A percentile compares a stretch with the other conserved stretches of the same genome.
These are phyloP conservation scores for Acer yangbiense DNA, from an alignment of 345 rosid genomes.

Conservation along the genomic window DNA sequence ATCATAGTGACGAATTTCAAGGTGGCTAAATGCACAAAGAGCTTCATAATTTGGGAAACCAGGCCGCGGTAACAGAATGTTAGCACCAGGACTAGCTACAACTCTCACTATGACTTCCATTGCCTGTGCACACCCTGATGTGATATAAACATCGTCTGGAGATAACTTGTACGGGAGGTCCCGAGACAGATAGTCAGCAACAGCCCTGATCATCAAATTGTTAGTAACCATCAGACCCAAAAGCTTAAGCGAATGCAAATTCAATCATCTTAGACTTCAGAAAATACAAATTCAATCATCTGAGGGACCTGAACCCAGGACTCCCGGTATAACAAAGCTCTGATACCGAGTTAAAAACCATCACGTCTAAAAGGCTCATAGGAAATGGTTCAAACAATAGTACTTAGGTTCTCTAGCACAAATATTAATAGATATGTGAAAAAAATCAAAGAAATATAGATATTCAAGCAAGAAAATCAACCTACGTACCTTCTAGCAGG, in stretches of 20 bases:
- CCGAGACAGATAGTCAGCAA: conserved; percentile 34
- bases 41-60: conserved; percentile 29
- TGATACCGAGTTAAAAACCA: too few species aligned
- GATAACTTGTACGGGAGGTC: conserved; percentile 31
- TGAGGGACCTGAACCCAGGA: too few species aligned
- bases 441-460: too few species aligned
- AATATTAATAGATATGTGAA: too few species aligned
- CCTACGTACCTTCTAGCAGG: conserved; percentile 61
- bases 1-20: conserved; percentile 41
- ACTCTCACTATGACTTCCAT: conserved; percentile 31
- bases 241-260: too few species aligned
- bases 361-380: too few species aligned
- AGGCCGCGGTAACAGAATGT: conserved; percentile 39
- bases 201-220: conserved; percentile 22
- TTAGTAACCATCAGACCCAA: too few species aligned
- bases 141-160: conserved; percentile 30
- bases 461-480: neutral
- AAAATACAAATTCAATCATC: too few species aligned
- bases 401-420: too few species aligned
- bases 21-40: conserved; percentile 27
- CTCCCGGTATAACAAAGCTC: too few species aligned
- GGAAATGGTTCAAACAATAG: too few species aligned
- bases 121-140: conserved; percentile 37
- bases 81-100: conserved; percentile 33
- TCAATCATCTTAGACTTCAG: too few species aligned